Conservation (phyloP, 1,139 yeast genomes). For the Candida sp. region DNA sequence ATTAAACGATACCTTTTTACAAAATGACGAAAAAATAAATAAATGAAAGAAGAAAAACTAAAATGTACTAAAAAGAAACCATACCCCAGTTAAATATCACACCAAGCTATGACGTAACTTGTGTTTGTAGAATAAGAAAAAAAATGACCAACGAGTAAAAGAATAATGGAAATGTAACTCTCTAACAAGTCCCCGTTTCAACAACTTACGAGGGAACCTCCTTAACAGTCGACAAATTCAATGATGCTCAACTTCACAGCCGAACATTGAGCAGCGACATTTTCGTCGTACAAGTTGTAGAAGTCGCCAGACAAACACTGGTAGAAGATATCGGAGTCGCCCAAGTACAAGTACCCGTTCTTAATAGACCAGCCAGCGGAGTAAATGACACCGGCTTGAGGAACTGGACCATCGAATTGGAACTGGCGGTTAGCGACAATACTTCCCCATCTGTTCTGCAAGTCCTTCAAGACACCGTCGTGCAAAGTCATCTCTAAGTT, state of each 20-base stretch:
- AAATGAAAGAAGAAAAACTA: not conserved
- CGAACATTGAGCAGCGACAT: constrained; percentile 67
- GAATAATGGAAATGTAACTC: not conserved
- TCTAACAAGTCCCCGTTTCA: not conserved
- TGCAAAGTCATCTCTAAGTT: constrained; percentile 50
- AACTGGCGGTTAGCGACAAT: constrained; percentile 87
- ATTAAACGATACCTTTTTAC: not conserved
- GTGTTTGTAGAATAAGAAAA: not conserved
- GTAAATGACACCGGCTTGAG: constrained; percentile 87
- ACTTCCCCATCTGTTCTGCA: constrained; percentile 75
- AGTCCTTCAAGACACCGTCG: constrained; percentile 59
- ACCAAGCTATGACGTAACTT: not conserved
- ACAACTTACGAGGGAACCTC: not conserved
- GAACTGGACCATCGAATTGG: constrained; percentile 92
- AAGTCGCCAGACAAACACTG: constrained; percentile 82
- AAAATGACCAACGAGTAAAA: not conserved
- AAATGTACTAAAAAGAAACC: not conserved
- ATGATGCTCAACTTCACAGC: constrained; percentile 67
- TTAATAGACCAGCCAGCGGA: constrained; percentile 78
- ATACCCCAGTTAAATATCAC: not conserved
- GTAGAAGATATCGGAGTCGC: constrained; percentile 67
- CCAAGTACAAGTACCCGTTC: constrained; percentile 74
- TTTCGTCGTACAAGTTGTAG: constrained; percentile 81
- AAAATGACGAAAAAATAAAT: not conserved
- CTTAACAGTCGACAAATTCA: constrained; percentile 64